Base-by-base conservation (phyloP, 805 yeast species). In the Sugiyamaella marilandica region DNA sequence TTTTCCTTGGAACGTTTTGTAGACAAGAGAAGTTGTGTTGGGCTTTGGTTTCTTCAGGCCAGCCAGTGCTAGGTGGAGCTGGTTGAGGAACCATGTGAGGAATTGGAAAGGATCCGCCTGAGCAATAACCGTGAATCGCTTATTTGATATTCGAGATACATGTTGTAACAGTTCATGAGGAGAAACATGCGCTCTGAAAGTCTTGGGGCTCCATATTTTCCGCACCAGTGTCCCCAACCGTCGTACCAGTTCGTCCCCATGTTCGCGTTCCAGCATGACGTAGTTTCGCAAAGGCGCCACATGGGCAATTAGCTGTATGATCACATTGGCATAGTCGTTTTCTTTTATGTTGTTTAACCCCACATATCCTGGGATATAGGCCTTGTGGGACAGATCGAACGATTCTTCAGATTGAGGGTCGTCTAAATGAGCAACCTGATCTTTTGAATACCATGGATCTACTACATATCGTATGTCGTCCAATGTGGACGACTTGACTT, bases 141-240 rank as follows among this genome's bases (percentile, higher is more conserved):
- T 75, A 44, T 75, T 72, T 0, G 84, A 73, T n/a, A 63, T 51
- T 1, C 68, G 59, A 1, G 77, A 66, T 3, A 84, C 66, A 55
- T 69, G 71, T 53, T 81, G 81, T 44, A 84, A 63, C 7, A 87
- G 67, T 48, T 83, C 88, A 62, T 81, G 85, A 0, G 88, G 83
- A 0, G 92, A 82, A 1, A 85, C 72, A 60, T 85, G 88, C 2
- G 75, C 65, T 58, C 77, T 80, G 65, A 81, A 82, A 19, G 86
- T 70, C 39, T 69, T 68, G 0, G 76, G 69, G 4, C 84, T 84
- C 91, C 92, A 87, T 9, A 85, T 46, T 58, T 82, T 84, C 54
- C 84, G 74, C 0, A 78, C 59, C 18, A 84, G 62, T 3, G 73
- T 55, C 0, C 81, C 72, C 35, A 84, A 64, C 54, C 76, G 67